Evolutionary conservation across 306 rosid genomes (phyloP).

Genomic region (Vigna radiata): DNA sequence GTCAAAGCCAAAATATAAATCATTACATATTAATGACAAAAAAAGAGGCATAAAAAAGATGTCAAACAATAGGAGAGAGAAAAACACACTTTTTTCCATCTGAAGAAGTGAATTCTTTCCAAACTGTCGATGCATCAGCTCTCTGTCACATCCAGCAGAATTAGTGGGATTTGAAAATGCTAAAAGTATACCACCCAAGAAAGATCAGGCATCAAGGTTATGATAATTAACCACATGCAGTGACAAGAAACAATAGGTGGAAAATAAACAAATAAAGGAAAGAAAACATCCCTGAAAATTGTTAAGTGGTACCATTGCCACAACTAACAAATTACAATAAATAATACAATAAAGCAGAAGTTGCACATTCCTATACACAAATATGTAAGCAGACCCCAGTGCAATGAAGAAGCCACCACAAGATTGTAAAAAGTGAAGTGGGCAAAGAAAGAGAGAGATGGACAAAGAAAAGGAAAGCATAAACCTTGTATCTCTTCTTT

Average conservation of each 20-base stretch:
- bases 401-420: constrained; percentile 27
- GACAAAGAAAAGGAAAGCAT: constrained; percentile 7
- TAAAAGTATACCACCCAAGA: constrained; percentile 34
- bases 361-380: constrained; percentile 13
- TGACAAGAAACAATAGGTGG: constrained; percentile 25
- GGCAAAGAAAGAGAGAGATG: constrained; percentile 27
- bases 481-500: background rate
- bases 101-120: constrained; percentile 95
- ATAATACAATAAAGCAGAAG: constrained; percentile 23
- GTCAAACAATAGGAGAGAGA: constrained; percentile 7
- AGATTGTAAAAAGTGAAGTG: background rate
- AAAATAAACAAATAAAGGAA: constrained; percentile 30
- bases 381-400: constrained; percentile 28
- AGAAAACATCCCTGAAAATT: constrained; percentile 30
- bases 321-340: constrained; percentile 27
- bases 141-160: constrained; percentile 77
- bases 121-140: constrained; percentile 99
- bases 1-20: constrained; percentile 38
- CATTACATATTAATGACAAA: constrained; percentile 21
- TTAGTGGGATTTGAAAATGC: constrained; percentile 48
- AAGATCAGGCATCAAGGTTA: constrained; percentile 38
- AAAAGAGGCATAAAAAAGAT: constrained; percentile 28
- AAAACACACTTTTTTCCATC: constrained; percentile 93
- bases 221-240: constrained; percentile 35
- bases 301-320: constrained; percentile 27